These are phyloP conservation scores for Hypoxylon sp. DNA, from an alignment of 2,329 filamentous ascomycete genomes.

Conservation along the genomic window DNA sequence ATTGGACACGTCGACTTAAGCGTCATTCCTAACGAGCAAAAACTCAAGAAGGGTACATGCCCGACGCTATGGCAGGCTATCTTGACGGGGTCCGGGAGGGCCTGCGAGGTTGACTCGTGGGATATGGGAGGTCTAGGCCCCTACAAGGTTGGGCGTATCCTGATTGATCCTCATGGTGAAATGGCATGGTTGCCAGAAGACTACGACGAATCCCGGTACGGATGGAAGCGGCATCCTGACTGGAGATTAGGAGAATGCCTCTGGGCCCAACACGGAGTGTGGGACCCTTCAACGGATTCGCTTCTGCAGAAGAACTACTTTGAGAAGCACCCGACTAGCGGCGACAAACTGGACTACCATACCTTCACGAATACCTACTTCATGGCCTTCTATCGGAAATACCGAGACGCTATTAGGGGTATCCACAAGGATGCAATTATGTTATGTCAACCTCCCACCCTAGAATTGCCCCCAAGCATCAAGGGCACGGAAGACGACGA, in stretches of 20 bases:
- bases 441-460: conserved; percentile 89
- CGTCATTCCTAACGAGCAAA: conserved; percentile 85
- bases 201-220: conserved; percentile 89
- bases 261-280: conserved; percentile 97
- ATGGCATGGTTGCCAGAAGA: conserved; percentile 85
- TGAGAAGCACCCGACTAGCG: conserved; percentile 78
- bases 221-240: conserved; percentile 85
- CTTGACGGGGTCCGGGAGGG: conserved; percentile 88
- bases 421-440: conserved; percentile 86
- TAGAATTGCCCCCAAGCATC: conserved; percentile 90
- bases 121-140: conserved; percentile 94
- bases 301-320: conserved; percentile 91
- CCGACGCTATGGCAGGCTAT: conserved; percentile 96
- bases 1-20: conserved; percentile 86
- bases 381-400: conserved; percentile 84
- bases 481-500: conserved; percentile 92
- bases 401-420: conserved; percentile 78
- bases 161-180: conserved; percentile 90
- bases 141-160: conserved; percentile 83
- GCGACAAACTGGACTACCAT: conserved; percentile 80
- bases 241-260: conserved; percentile 97
- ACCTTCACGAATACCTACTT: conserved; percentile 93
- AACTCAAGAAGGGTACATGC: conserved; percentile 90
- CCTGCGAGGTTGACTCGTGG: conserved; percentile 91
- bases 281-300: conserved; percentile 84